Base-by-base conservation (phyloP, 2,329 filamentous ascomycete species). In the Zasmidium citrigriseum region DNA sequence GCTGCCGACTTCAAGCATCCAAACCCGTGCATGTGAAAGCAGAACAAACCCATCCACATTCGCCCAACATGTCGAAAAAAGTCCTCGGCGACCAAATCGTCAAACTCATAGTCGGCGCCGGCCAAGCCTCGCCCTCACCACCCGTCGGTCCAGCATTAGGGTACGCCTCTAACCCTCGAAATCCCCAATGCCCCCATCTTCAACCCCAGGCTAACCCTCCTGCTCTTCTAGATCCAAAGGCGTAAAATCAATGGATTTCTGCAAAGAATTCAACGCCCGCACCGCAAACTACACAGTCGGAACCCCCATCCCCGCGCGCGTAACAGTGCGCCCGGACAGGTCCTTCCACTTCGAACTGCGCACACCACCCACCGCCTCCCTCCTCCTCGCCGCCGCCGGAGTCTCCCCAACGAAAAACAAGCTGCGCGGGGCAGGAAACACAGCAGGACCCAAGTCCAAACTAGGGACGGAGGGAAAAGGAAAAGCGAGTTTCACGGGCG, bases 181-280 rank as follows among this genome's bases (percentile, higher is more conserved):
- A n/a, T 34, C 27, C 14, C 27, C 27, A 34, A 14, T 34, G 7
- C 27, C n/a, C 14, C 27, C 27, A 34, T 14, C 7, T 14, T 34
- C 7, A 10, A 11, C 34, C 14, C 34, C 34, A 41, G 14, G 14
- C 27, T 41, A 4, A 41, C 34, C 14, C 4, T 16, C 16, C n/a
- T n/a, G 18, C 16, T 4, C 7, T 41, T 4, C 7, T 16, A 41
- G 34, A 79, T 93, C 89, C 76, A 98, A 97, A 82, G 95, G 95
- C 82, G 90, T 99, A 63, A 99, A 99, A 82, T 96, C 90, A 58
- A 99, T 99, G 89, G 95, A 99, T 78, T 99, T 98, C 76, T 98
- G 95, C 86, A 98, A 98, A 84, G 63, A 65, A 62, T 65, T 65
- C 61, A 65, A 65, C 44, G 63, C 63, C 61, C 60, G 56, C 70